phyloP scores from a whole-genome alignment of 1,139 yeast species.

The Protomyces inouyei region DNA sequence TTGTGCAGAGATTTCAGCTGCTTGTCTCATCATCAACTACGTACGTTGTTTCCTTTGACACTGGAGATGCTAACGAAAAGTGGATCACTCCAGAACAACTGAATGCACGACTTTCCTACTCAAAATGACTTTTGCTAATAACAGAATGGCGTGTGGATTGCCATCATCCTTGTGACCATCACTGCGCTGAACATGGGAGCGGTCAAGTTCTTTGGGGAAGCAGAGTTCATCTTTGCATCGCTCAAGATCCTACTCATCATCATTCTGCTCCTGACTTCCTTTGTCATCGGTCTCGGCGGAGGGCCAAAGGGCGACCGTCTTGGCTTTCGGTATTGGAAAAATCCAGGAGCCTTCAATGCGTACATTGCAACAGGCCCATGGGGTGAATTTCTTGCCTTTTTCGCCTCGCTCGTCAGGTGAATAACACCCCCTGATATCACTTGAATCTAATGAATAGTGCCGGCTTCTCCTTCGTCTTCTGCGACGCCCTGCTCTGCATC shows the following conservation, averaged over 20 bases:
- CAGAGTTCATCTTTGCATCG: slow-evolving; percentile 60
- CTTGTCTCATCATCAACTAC: slow-evolving; percentile 40
- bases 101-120: slow-evolving; percentile 35
- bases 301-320: slow-evolving; percentile 42
- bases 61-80: neutral
- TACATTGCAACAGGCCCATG: neutral
- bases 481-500: slow-evolving; percentile 36
- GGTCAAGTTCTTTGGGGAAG: slow-evolving; percentile 53
- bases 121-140: neutral
- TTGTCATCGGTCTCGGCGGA: slow-evolving; percentile 65
- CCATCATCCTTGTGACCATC: slow-evolving; percentile 57
- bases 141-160: slow-evolving; percentile 59
- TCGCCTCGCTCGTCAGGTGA: neutral
- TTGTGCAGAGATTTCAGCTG: slow-evolving; percentile 42
- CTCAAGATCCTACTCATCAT: slow-evolving; percentile 48
- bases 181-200: slow-evolving; percentile 38
- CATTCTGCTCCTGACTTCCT: slow-evolving; percentile 56
- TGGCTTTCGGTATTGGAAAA: slow-evolving; percentile 51
- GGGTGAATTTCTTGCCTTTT: neutral
- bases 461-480: neutral
- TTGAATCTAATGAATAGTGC: neutral
- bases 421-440: neutral
- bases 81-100: slow-evolving; percentile 39
- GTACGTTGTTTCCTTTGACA: neutral
- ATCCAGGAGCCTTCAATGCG: slow-evolving; percentile 57